A percentile compares a stretch with the other conserved stretches of the same genome.
phyloP scores from a whole-genome alignment of 2,329 filamentous ascomycete genomes.

The Malbranchea zuffiana region DNA sequence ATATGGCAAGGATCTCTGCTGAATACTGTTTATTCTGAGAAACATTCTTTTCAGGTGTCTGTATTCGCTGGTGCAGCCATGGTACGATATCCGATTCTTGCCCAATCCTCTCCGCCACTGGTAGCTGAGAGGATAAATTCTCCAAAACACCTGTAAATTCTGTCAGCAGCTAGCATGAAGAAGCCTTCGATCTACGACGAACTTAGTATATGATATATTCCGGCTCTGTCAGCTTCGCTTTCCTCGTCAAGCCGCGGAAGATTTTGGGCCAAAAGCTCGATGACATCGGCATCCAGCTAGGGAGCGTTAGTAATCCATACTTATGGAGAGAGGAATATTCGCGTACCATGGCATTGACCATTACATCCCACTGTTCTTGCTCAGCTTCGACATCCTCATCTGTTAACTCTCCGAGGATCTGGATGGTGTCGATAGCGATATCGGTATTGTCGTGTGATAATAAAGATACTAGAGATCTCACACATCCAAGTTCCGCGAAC shows the following conservation, averaged over 20 bases:
- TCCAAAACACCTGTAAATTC: conserved; percentile 56
- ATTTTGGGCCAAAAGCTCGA: conserved; percentile 41
- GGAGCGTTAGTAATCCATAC: conserved; percentile 6
- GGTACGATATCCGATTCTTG: conserved; percentile 55
- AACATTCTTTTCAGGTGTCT: conserved; percentile 55
- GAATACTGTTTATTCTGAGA: conserved; percentile 93
- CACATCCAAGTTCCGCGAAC: conserved; percentile 64
- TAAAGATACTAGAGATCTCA: conserved; percentile 63
- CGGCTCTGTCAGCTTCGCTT: conserved; percentile 61
- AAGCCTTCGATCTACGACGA: conserved; percentile 13
- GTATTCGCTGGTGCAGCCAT: conserved; percentile 69
- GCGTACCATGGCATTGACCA: conserved; percentile 53
- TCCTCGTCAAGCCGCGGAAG: conserved; percentile 68
- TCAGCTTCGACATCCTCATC: conserved; percentile 83
- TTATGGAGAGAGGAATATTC: not conserved
- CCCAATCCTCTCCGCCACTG: conserved; percentile 61
- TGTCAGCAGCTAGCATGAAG: not conserved
- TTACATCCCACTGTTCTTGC: conserved; percentile 65
- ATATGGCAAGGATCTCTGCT: conserved; percentile 79
- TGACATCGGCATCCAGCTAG: conserved; percentile 34
- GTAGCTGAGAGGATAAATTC: conserved; percentile 63
- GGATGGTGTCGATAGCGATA: conserved; percentile 81
- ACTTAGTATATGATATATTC: conserved; percentile 73
- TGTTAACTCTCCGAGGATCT: conserved; percentile 81
- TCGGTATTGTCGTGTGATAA: conserved; percentile 94